Evolutionary conservation across 495 filamentous ascomycete species (phyloP), one percentile per base, ranked within the genome.

Genomic region (Penicillium samsonianum): DNA sequence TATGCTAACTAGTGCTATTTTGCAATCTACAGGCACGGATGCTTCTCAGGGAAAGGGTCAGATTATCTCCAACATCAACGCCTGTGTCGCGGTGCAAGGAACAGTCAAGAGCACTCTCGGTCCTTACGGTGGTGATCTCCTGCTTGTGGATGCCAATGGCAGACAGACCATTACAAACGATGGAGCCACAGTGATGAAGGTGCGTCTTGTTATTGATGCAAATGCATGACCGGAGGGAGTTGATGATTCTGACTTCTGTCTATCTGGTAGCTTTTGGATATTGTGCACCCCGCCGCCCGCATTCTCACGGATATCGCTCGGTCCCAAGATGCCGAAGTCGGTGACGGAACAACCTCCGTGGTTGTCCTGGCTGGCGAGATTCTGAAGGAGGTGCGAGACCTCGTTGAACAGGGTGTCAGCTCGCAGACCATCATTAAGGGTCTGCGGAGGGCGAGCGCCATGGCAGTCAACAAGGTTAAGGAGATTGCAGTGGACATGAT

Each of bases 181-280:
- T 83, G 94, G 94, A 68, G 94, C 94, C 42, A 98, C 94, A 22
- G 94, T 98, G 42, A 98, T 98, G 94, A 97, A 96, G 85, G 91
- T 92, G 69, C 64, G 80, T 55, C n/a, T 16, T 30, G 25, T 20
- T 35, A 20, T 43, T n/a, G 26, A 42, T 42, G 37, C 4, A 23
- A 30, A 20, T 43, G 0, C 20, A 5, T 31, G 6, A 22, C 17
- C 19, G 38, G 25, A 20, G n/a, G 10, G n/a, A 57, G 38, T 11
- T 28, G n/a, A 4, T 17, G 20, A 49, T 51, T 50, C 64, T 74
- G 50, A 71, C 55, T 31, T 50, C 33, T 46, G 17, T 23, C 38
- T 31, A 30, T 55, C 30, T 20, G 28, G 25, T 70, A 96, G 92
- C 87, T 98, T 41, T 87, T 98, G 59, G 94, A 98, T 74, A 97